phyloP scores from a whole-genome alignment of 306 rosid genomes.

The Parietaria judaica region DNA sequence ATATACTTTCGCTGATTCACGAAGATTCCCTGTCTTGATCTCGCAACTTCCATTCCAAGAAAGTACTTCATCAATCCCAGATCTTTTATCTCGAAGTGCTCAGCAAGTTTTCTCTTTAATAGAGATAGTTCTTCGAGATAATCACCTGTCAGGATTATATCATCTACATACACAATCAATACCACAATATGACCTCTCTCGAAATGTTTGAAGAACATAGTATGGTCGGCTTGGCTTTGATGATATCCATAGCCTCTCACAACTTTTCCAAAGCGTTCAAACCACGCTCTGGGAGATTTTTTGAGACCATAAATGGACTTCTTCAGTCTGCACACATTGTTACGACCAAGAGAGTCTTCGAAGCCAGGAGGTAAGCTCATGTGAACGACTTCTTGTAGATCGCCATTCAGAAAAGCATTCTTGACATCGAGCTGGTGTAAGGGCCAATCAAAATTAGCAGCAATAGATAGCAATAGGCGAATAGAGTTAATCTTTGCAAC shows the following conservation, averaged over 20 bases:
- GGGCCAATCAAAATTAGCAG: neutral
- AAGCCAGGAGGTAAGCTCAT: too few relatives aligned
- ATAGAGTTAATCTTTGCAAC: neutral
- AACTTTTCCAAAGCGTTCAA: neutral
- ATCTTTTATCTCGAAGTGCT: neutral
- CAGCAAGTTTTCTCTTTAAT: neutral
- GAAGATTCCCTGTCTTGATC: too few relatives aligned
- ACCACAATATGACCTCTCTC: too few relatives aligned
- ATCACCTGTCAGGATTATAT: neutral
- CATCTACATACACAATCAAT: neutral
- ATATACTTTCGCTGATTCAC: too few relatives aligned
- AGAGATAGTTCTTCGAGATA: neutral
- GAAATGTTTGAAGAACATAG: neutral
- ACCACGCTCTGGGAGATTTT: neutral
- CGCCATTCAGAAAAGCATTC: neutral
- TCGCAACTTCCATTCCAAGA: slow-evolving; percentile 4
- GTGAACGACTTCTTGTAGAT: neutral
- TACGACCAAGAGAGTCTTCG: neutral
- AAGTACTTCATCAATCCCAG: neutral
- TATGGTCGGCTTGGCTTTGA: neutral
- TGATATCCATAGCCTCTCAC: neutral
- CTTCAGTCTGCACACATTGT: neutral
- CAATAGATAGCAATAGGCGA: neutral
- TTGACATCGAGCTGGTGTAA: neutral
- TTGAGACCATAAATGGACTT: neutral